A percentile compares a stretch with the other conserved stretches of the same genome.
These are phyloP conservation scores for Helotiales sp. DNA, from an alignment of 2,329 filamentous ascomycete species.

Conservation along the genomic window DNA sequence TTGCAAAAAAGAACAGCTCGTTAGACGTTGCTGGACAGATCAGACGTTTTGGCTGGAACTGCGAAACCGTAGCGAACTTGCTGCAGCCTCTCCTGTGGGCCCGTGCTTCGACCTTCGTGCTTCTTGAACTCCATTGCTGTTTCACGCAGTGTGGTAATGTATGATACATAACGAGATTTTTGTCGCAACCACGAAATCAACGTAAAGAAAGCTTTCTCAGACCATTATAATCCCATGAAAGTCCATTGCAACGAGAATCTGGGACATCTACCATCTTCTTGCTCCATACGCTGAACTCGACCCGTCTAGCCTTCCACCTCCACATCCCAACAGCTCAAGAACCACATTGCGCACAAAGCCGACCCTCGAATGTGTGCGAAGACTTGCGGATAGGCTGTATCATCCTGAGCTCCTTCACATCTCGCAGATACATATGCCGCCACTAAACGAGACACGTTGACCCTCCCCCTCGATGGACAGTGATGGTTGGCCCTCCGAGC, in stretches of 20 bases:
- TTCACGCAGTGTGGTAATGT: too few species aligned
- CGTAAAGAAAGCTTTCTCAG: not conserved
- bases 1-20: too few species aligned
- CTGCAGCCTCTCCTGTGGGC: not conserved
- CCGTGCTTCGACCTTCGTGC: constrained; percentile 2
- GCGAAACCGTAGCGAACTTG: not conserved
- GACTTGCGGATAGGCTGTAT: constrained; percentile 16
- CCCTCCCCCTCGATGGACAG: constrained; percentile 33
- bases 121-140: not conserved
- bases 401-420: constrained; percentile 23
- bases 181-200: constrained; percentile 11
- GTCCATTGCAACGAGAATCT: not conserved
- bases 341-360: not conserved
- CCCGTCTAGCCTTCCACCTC: not conserved
- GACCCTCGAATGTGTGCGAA: constrained; percentile 8
- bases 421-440: constrained; percentile 31
- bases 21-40: not conserved
- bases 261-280: not conserved
- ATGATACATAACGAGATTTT: constrained; percentile 1
- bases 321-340: not conserved
- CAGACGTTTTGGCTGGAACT: not conserved
- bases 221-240: not conserved
- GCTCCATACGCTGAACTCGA: not conserved
- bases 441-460: constrained; percentile 28
- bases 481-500: constrained; percentile 40